A percentile compares a stretch with the other conserved stretches of the same genome.
phyloP scores from a whole-genome alignment of 345 rosid species.

The Adansonia digitata region DNA sequence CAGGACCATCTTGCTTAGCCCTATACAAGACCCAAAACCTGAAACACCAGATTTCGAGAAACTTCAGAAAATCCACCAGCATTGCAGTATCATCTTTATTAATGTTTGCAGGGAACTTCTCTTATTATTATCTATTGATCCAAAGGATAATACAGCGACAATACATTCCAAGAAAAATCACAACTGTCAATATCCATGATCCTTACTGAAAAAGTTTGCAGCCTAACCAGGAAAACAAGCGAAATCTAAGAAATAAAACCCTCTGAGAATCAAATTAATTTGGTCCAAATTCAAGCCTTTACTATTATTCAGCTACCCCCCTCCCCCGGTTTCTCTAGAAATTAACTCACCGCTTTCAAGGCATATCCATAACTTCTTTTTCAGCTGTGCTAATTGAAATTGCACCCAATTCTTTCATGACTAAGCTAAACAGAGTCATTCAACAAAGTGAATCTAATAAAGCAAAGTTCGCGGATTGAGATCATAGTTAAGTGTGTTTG shows the following conservation, averaged over 20 bases:
- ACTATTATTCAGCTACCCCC: not conserved
- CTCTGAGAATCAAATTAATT: not conserved
- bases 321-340: too few relatives aligned
- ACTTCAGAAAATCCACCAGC: not conserved
- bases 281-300: not conserved
- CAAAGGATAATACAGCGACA: not conserved
- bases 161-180: not conserved
- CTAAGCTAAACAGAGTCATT: not conserved
- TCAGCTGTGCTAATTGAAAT: not conserved
- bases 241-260: not conserved
- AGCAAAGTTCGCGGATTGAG: not conserved
- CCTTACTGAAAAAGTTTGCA: too few relatives aligned
- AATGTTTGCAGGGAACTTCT: not conserved
- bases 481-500: not conserved
- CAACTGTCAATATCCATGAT: not conserved
- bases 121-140: not conserved
- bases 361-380: not conserved
- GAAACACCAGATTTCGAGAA: conserved; percentile 20
- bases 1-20: conserved; percentile 96
- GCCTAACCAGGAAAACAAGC: not conserved
- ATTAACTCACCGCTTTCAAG: not conserved
- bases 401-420: not conserved
- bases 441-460: not conserved
- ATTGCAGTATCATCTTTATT: not conserved
- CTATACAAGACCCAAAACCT: conserved; percentile 97